Base-by-base conservation (phyloP, 2,329 filamentous ascomycete genomes). In the Ampelomyces quisqualis region DNA sequence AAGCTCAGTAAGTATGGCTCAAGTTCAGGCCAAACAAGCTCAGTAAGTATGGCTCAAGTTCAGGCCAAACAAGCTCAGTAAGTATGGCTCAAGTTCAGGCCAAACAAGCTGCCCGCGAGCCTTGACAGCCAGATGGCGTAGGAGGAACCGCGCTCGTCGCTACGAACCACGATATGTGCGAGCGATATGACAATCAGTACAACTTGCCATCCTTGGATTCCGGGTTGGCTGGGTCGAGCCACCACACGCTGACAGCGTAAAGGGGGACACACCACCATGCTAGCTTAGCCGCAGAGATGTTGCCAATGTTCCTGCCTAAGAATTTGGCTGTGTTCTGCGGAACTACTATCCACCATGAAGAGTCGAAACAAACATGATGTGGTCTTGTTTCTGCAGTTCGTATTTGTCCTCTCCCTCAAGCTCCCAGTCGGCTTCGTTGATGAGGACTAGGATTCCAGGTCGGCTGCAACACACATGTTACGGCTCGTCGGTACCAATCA, bases 371-470 rank as follows among this genome's bases (percentile, higher is more conserved):
- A 98, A 98, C 53, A 97, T 76, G 56, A 98, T 87, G 64, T 87
- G 91, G 73, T 98, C 93, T 43, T 83, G 80, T 47, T 76, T 70
- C 70, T 91, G 83, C 43, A 98, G 72, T 70, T 90, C 84, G 65
- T 97, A 97, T 53, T 82, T 79, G 64, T 93, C 90, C 70, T 97
- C 91, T 13, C 90, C 93, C 70, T 97, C 93, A 9, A 98, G 80
- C 69, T 97, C 93, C 93, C 93, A 98, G 68, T 98, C 93, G 18
- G 90, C 88, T 58, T 98, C 93, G 65, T 98, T 98, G 69, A 98
- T 95, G 42, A 98, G 77, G 19, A 96, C 91, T 29, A 98, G 80
- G 67, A 98, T 95, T 2, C 93, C 93, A 4, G 93, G 93, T 38
- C 93, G 90, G 46, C 91, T 97, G 41, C n/a, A n/a, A n/a, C n/a